Evolutionary conservation across 2,329 filamentous ascomycete species (phyloP).

Genomic region (Neofusicoccum parvum): DNA sequence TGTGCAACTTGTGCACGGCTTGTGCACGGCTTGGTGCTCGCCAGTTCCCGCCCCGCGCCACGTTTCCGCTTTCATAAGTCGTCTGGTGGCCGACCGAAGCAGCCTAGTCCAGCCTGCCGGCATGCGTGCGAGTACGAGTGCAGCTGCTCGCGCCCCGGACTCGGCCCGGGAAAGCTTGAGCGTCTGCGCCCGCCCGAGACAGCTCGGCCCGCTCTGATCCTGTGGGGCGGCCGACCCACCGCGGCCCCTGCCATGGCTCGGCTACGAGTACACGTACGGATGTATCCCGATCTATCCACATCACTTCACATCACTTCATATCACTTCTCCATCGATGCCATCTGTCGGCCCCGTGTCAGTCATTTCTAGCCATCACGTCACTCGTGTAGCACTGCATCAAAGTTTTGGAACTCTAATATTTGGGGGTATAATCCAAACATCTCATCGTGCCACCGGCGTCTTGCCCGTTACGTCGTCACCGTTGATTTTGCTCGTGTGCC

Average conservation of each 20-base stretch:
- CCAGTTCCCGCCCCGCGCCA: background rate
- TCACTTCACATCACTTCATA: too few species aligned
- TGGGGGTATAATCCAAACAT: conserved; percentile 5
- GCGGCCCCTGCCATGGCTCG: background rate
- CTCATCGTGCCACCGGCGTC: background rate
- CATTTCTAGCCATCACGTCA: background rate
- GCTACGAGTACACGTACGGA: background rate
- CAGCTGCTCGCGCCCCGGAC: too few species aligned
- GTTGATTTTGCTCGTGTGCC: background rate
- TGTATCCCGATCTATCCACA: too few species aligned
- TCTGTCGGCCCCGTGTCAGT: too few species aligned
- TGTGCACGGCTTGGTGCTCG: background rate
- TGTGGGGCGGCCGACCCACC: background rate
- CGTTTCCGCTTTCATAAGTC: too few species aligned
- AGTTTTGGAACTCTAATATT: background rate
- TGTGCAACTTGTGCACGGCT: background rate
- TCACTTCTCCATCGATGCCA: too few species aligned
- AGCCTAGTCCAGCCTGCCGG: too few species aligned
- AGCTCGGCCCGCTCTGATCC: background rate
- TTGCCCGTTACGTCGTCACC: background rate
- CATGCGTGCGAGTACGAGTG: too few species aligned
- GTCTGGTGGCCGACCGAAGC: too few species aligned
- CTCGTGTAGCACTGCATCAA: background rate
- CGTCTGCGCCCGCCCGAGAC: background rate
- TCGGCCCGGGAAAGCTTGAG: too few species aligned